Conservation (phyloP, 495 filamentous ascomycete genomes). For the Penicillium flavigenum region DNA sequence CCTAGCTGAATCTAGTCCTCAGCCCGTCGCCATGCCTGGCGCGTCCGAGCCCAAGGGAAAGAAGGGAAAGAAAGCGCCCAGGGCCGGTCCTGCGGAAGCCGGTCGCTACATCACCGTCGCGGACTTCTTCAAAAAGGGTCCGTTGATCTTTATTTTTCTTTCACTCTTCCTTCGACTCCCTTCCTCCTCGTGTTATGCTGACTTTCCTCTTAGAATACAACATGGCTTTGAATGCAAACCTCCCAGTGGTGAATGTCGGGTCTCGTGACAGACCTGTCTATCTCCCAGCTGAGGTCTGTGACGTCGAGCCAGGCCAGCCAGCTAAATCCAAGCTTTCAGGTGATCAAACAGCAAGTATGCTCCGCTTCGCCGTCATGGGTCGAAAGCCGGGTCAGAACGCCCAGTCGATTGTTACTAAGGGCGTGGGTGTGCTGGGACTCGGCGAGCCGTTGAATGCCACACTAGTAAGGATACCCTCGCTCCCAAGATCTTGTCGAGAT, state of each 20-base stretch:
- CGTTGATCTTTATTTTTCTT: constrained; percentile 19
- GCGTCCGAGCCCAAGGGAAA: constrained; percentile 14
- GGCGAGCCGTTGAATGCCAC: constrained; percentile 27
- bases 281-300: constrained; percentile 64
- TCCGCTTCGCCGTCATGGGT: constrained; percentile 59
- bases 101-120: constrained; percentile 50
- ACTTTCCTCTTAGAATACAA: constrained; percentile 39
- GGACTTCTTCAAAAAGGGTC: constrained; percentile 51
- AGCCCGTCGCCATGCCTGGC: constrained; percentile 4
- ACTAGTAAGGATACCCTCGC: constrained; percentile 25
- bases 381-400: constrained; percentile 65
- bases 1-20: constrained; percentile 26
- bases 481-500: background rate
- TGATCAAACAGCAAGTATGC: constrained; percentile 62
- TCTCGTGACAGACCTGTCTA: constrained; percentile 57
- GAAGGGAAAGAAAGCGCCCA: constrained; percentile 28
- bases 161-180: background rate
- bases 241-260: constrained; percentile 73
- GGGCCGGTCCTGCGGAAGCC: constrained; percentile 33
- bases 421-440: constrained; percentile 50
- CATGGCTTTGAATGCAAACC: constrained; percentile 34
- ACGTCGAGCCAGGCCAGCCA: constrained; percentile 65
- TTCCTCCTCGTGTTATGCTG: constrained; percentile 5
- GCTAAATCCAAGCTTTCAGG: constrained; percentile 53
- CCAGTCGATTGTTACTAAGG: constrained; percentile 58